phyloP scores from a whole-genome alignment of 1,284 basidiomycete genomes.

The Tilletia caries region DNA sequence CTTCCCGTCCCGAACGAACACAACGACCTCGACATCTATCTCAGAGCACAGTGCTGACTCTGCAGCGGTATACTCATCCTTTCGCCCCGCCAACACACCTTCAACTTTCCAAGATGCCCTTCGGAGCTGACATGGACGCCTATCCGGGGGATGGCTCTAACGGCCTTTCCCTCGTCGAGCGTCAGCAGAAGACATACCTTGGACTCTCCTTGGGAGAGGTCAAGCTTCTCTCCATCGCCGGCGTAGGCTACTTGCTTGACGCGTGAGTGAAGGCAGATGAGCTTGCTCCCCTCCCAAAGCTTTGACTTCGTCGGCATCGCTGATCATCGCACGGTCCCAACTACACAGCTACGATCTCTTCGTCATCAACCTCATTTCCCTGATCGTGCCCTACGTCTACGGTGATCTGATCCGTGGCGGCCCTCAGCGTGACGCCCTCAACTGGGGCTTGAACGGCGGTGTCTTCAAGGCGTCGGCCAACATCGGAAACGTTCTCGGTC shows the following conservation, averaged over 20 bases:
- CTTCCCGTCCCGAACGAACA: no score
- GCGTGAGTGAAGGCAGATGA: constrained; percentile 11
- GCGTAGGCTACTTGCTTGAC: constrained; percentile 49
- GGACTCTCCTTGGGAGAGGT: constrained; percentile 42
- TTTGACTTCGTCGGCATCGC: constrained; percentile 41
- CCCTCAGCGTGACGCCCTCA: constrained; percentile 29
- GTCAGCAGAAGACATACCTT: constrained; percentile 34
- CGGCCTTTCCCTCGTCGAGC: constrained; percentile 42
- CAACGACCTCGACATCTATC: no score
- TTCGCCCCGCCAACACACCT: no score
- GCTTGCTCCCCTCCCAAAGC: background rate
- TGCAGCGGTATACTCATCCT: no score
- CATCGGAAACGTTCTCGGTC: constrained; percentile 47
- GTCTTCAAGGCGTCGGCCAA: constrained; percentile 50
- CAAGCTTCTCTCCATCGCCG: constrained; percentile 46
- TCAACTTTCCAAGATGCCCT: constrained; percentile 35
- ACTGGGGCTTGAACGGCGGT: constrained; percentile 48
- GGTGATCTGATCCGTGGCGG: background rate
- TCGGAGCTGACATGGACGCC: constrained; percentile 46
- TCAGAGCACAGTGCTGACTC: no score
- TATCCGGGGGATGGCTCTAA: constrained; percentile 30
- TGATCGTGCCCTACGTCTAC: constrained; percentile 45
- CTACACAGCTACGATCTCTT: constrained; percentile 36
- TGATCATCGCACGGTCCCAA: no score
- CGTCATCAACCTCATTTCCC: constrained; percentile 50